These are phyloP conservation scores for Solanum hybrid DNA, from an alignment of 305 asterid species.

Conservation along the genomic window DNA sequence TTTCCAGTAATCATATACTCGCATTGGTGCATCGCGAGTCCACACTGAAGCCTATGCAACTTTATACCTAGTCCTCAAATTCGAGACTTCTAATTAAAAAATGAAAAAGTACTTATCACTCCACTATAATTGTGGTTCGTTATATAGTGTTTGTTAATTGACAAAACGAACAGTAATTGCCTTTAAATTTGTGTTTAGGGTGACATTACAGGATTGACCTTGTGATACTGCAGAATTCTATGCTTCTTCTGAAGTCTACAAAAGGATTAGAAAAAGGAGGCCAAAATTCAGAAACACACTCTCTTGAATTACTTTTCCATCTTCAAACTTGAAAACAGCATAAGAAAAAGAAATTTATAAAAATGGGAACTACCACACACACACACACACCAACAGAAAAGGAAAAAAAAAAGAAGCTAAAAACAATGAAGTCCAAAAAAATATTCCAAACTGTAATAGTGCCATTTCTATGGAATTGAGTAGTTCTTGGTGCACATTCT, in stretches of 20 bases:
- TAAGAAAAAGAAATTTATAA: not conserved
- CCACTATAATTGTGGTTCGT: not conserved
- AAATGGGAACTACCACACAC: not conserved
- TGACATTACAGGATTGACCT: not conserved
- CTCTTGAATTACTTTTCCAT: not conserved
- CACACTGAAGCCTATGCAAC: not conserved
- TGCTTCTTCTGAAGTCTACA: not conserved
- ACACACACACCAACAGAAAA: no score
- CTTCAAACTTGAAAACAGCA: not conserved
- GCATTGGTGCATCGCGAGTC: not conserved
- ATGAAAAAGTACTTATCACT: not conserved
- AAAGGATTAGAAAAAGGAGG: not conserved
- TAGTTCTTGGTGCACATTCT: slow-evolving; percentile 53
- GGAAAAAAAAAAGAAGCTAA: no score
- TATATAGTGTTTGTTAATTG: not conserved
- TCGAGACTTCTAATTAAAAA: not conserved
- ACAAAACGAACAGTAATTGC: not conserved
- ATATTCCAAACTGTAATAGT: not conserved
- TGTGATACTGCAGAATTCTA: not conserved
- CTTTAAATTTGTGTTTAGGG: not conserved
- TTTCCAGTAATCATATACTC: not conserved
- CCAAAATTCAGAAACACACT: not conserved
- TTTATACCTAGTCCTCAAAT: not conserved
- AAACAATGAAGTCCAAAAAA: not conserved
- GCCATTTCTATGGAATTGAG: slow-evolving; percentile 29